Evolutionary conservation across 768 basidiomycete genomes (phyloP), one percentile per base, ranked within the genome.

Genomic region (Brasilioporus rufonigricans): DNA sequence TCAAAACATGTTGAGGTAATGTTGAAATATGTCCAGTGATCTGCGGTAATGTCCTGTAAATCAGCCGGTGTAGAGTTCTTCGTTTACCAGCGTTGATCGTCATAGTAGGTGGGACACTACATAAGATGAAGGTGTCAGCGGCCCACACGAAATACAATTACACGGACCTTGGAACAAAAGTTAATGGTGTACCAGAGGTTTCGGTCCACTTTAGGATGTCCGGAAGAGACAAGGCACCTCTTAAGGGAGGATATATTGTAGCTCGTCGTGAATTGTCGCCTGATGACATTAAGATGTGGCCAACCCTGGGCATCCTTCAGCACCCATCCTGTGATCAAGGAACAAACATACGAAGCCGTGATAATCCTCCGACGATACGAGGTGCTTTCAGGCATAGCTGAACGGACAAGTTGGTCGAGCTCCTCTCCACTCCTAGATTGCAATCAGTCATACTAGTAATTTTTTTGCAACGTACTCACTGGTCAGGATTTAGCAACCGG

Each of bases 271-370:
- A 69, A 32, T 64, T 50, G n/a, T 70, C 61, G 9, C 66, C 53
- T 3, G 77, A 70, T 13, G 73, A 71, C 49, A 85, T 67, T n/a
- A 89, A 70, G 14, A 86, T 50, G 62, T 89, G 85, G 0, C 87
- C 87, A 33, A 82, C 65, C 31, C 87, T 89, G 48, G 41, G 41
- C 21, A 23, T 38, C 35, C 31, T 53, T 52, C 19, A 62, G 38
- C 58, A 50, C 52, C 18, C 5, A 35, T 58, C 39, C 18, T 10
- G 12, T 14, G n/a, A 50, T 9, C 21, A 27, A 47, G 47, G 24
- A 31, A 39, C 13, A 45, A 26, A 13, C 50, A 45, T 69, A 80
- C 79, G 74, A 78, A 26, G 80, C 80, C 5, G 69, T 69, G 27
- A 80, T 52, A 21, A 58, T 57, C 52, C 62, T 65, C 33, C 39